Percentiles rank a stretch among this genome's conserved stretches.
phyloP scores from a whole-genome alignment of 768 basidiomycete genomes.

The Hypsizygus marmoreus region DNA sequence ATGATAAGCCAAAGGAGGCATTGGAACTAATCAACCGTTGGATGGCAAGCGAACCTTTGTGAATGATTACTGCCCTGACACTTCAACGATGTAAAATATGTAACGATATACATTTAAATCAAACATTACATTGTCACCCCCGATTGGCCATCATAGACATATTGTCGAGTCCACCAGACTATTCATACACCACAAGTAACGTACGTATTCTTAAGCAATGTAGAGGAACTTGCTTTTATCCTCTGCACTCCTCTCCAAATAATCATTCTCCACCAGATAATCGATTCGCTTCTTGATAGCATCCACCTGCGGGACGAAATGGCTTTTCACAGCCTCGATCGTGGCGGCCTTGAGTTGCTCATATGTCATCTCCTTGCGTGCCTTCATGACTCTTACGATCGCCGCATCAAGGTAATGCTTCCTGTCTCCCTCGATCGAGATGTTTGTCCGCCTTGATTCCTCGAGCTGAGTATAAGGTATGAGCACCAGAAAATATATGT shows the following conservation, averaged over 20 bases:
- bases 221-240: constrained; percentile 78
- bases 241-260: constrained; percentile 73
- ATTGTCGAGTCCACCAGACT: too few relatives aligned
- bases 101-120: too few relatives aligned
- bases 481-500: not conserved
- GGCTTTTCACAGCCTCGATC: constrained; percentile 82
- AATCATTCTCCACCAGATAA: constrained; percentile 82
- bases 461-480: constrained; percentile 58
- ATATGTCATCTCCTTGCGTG: constrained; percentile 79
- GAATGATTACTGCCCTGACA: too few relatives aligned
- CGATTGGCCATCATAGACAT: too few relatives aligned
- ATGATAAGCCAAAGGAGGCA: constrained; percentile 62
- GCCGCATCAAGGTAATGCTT: constrained; percentile 88
- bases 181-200: too few relatives aligned
- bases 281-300: constrained; percentile 87
- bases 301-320: constrained; percentile 84
- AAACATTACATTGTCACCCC: too few relatives aligned
- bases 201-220: constrained; percentile 78
- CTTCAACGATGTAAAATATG: too few relatives aligned
- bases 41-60: constrained; percentile 33
- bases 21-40: constrained; percentile 58
- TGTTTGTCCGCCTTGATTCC: constrained; percentile 81
- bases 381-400: constrained; percentile 97
- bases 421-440: constrained; percentile 84
- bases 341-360: constrained; percentile 81